Evolutionary conservation across 2,329 filamentous ascomycete genomes (phyloP).

Genomic region (Botrytis medusae): DNA sequence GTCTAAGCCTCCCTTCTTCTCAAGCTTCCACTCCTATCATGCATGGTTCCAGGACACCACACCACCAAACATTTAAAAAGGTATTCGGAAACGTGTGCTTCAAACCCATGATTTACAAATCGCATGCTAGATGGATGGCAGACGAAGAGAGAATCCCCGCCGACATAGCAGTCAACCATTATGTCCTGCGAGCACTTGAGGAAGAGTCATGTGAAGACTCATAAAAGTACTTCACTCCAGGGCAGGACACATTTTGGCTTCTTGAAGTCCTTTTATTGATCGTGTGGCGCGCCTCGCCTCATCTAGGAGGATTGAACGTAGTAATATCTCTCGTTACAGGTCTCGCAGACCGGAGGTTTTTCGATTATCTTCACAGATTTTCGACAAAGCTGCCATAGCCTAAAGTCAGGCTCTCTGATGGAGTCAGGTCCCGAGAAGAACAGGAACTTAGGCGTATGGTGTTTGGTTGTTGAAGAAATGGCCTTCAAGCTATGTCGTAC

Average conservation of each 20-base stretch:
- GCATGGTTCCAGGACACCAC: too few relatives aligned
- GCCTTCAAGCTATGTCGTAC: not conserved
- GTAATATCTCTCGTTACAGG: not conserved
- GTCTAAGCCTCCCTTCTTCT: not conserved
- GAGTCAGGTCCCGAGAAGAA: not conserved
- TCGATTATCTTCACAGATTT: not conserved
- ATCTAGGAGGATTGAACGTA: not conserved
- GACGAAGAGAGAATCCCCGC: not conserved
- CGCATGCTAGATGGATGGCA: not conserved
- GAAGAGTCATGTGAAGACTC: not conserved
- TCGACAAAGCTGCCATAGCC: not conserved
- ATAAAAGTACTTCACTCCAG: not conserved
- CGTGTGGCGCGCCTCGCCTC: not conserved
- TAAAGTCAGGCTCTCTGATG: fast-evolving
- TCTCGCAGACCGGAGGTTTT: not conserved
- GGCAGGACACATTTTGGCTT: not conserved
- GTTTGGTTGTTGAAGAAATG: not conserved
- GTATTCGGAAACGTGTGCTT: not conserved
- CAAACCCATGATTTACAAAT: not conserved
- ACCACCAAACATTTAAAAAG: not conserved
- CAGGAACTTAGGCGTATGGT: not conserved
- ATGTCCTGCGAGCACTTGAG: not conserved
- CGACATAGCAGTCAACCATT: not conserved
- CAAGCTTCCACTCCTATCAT: too few relatives aligned
- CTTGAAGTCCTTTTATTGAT: not conserved